These are phyloP conservation scores for Lepidium campestre DNA, from an alignment of 441 rosid species.

Conservation along the genomic window DNA sequence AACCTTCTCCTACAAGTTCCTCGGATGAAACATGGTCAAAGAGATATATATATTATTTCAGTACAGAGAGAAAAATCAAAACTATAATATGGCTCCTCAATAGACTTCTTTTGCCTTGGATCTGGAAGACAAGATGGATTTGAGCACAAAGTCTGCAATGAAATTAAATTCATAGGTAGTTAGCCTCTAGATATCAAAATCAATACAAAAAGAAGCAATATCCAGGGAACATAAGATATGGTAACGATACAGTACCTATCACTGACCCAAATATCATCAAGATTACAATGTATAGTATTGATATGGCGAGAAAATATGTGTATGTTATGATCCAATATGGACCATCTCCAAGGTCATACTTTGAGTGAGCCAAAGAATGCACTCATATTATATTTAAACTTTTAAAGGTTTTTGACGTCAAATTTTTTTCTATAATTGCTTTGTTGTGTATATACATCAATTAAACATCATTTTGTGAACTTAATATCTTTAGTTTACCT, in stretches of 20 bases:
- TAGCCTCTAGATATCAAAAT: no score
- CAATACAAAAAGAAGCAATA: no score
- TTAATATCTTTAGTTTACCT: no score
- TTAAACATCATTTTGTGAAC: no score
- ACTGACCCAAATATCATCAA: conserved; percentile 65
- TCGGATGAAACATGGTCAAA: background rate
- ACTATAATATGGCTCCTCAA: no score
- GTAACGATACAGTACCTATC: conserved; percentile 16
- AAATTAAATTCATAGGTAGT: no score
- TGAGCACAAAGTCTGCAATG: no score
- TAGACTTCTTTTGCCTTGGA: no score
- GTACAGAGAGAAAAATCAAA: background rate
- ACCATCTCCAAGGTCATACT: conserved; percentile 76
- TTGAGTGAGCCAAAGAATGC: background rate
- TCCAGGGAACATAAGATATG: background rate
- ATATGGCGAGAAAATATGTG: conserved; percentile 64
- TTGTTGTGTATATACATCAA: no score
- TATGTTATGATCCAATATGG: conserved; percentile 86
- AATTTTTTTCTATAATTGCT: no score
- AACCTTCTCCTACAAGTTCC: background rate
- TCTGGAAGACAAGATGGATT: no score
- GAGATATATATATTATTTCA: background rate
- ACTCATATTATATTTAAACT: background rate
- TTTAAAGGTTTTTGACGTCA: no score
- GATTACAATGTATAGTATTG: conserved; percentile 51